Evolutionary conservation across 805 yeast genomes (phyloP), one percentile per base, ranked within the genome.

Genomic region (Schwanniomyces sp.): DNA sequence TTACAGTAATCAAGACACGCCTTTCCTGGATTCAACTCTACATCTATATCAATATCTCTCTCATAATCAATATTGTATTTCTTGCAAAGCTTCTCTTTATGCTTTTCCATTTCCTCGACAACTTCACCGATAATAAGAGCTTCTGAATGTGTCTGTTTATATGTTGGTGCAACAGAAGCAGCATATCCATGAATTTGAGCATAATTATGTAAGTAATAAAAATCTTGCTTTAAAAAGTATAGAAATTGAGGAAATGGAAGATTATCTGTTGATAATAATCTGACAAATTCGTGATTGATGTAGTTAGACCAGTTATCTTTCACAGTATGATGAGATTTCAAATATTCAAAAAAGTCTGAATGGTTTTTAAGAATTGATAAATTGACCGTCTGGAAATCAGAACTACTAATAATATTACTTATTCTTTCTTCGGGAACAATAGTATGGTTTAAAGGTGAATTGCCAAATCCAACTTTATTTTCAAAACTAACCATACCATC

Each of bases 361-460:
- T 47, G 29, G 5, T 47, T 24, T 5, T 32, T 29, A 16, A 43
- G 24, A 9, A 54, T 28, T 11, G 44, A 34, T 16, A 40, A 17
- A 39, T 26, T 17, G 29, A 42, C 16, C 12, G 28, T 30, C 6
- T 16, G 40, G 16, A 34, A 40, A 11, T 40, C 18, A 17, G 53
- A 37, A 37, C 9, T 11, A 14, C 44, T 47, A 5, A 53, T n/a
- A 1, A 55, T 48, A 7, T 27, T 16, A 29, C 48, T 52, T 4
- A 49, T 14, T 1, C 44, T 48, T 2, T 25, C 27, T 5, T 52
- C 57, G 2, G 70, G 69, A 3, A 66, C 65, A 46, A 70, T 76
- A 14, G 73, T 69, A 62, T 90, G 96, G 62, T 89, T 86, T 45
- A 90, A 68, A 1, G 96, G 95, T 0, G 96, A 95, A 57, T 82